Evolutionary conservation across 2,329 filamentous ascomycete species (phyloP), one percentile per base, ranked within the genome.

Genomic region (Colletotrichum siamense): DNA sequence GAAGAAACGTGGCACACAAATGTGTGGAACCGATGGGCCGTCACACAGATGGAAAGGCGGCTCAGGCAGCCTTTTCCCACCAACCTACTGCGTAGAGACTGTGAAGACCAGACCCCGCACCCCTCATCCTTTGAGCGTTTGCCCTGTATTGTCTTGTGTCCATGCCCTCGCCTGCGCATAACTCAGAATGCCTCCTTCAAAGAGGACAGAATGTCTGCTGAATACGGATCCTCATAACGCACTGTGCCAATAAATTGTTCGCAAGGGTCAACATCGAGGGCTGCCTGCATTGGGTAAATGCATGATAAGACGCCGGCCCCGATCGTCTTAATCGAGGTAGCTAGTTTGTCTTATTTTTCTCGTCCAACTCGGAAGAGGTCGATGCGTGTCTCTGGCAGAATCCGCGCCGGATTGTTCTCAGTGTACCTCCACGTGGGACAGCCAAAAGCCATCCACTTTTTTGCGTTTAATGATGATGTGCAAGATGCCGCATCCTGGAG

Each of bases 381-480:
- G 57, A 36, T 61, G 59, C 15, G 57, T 44, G 68, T 49, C 64
- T 69, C 70, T 52, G 49, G 24, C 55, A 73, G 26, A 32, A 30
- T 26, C 55, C 39, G 69, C 73, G 39, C 73, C 64, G 59, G 57
- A 74, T 74, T 66, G 64, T 61, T 26, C 59, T 76, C 44, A 44
- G 30, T 62, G 70, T 61, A 69, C 49, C 44, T 73, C 75, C 75
- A 77, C 75, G 75, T 77, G 75, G 75, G 67, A 75, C 62, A n/a
- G 57, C 66, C 28, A 18, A 39, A 16, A 36, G 16, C 10, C 26
- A n/a, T 24, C 75, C 75, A 67, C 75, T 67, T 28, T 77, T 77
- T 77, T 77, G 71, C 71, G 72, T 77, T 77, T 77, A 67, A 77
- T 77, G 44, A 77, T 75, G 71, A 75, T 75, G 66, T 77, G 75